phyloP scores from a whole-genome alignment of 1,284 basidiomycete genomes.

The Heliocybe sulcata region DNA sequence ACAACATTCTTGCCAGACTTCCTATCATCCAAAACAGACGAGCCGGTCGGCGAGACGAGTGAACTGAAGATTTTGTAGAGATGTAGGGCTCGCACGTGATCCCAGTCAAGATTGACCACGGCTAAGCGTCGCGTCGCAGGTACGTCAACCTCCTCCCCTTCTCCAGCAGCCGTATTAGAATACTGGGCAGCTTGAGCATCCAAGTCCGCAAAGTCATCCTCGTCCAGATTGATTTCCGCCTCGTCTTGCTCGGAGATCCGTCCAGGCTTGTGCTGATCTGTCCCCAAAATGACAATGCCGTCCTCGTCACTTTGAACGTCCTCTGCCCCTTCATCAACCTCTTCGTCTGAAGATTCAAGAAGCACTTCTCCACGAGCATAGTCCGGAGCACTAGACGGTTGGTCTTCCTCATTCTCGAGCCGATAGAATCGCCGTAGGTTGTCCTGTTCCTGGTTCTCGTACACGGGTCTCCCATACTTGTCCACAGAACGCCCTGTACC shows the following conservation, averaged over 20 bases:
- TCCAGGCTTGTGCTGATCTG: constrained; percentile 31
- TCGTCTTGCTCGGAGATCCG: constrained; percentile 38
- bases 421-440: constrained; percentile 82
- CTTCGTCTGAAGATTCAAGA: constrained; percentile 85
- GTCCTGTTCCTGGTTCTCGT: constrained; percentile 63
- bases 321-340: constrained; percentile 36
- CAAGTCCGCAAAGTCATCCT: constrained; percentile 60
- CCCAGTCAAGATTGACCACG: constrained; percentile 98
- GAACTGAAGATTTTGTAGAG: constrained; percentile 93
- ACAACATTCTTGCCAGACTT: constrained; percentile 7
- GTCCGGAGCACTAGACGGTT: constrained; percentile 47
- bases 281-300: constrained; percentile 44
- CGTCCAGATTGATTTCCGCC: constrained; percentile 74
- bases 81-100: constrained; percentile 87
- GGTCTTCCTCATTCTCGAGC: constrained; percentile 42
- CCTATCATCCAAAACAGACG: constrained; percentile 14
- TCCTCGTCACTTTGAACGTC: constrained; percentile 41
- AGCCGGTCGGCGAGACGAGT: constrained; percentile 60
- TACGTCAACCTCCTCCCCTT: constrained; percentile 19
- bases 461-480: constrained; percentile 85
- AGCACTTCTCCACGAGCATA: constrained; percentile 87
- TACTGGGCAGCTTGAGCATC: constrained; percentile 70
- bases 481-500: constrained; percentile 60
- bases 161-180: constrained; percentile 29
- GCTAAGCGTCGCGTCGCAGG: constrained; percentile 77